Conservation (phyloP, 208 protist species). For the Trypanosomatidae sp. region DNA sequence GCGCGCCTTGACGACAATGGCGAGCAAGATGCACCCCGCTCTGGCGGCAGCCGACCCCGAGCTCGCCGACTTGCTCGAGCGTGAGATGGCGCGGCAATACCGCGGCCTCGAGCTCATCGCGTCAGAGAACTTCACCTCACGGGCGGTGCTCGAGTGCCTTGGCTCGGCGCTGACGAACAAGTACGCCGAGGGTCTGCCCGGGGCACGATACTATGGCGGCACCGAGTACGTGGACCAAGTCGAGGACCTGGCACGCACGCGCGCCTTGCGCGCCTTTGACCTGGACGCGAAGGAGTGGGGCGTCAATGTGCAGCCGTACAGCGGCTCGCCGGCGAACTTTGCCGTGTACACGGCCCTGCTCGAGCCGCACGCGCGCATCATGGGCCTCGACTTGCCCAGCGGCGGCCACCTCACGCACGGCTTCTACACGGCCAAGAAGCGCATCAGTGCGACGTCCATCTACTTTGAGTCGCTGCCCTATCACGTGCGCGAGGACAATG, state of each 20-base stretch:
- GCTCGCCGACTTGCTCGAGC: slow-evolving; percentile 66
- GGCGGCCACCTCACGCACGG: slow-evolving; percentile 97
- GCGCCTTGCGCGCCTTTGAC: slow-evolving; percentile 91
- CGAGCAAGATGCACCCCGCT: background rate
- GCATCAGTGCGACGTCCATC: slow-evolving; percentile 94
- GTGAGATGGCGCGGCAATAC: slow-evolving; percentile 81
- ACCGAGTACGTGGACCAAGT: slow-evolving; percentile 97
- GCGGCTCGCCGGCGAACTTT: slow-evolving; percentile 97
- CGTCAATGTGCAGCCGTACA: slow-evolving; percentile 99
- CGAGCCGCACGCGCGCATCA: slow-evolving; percentile 96
- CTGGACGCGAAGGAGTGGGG: slow-evolving; percentile 94
- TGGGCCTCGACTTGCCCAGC: slow-evolving; percentile 92
- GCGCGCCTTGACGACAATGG: background rate
- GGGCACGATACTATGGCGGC: slow-evolving; percentile 97
- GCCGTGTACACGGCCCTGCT: slow-evolving; percentile 95
- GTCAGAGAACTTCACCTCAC: slow-evolving; percentile 97
- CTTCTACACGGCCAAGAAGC: slow-evolving; percentile 95
- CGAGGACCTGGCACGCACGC: slow-evolving; percentile 87
- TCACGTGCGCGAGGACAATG: slow-evolving; percentile 78
- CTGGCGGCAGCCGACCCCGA: no score
- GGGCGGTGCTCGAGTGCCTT: slow-evolving; percentile 94
- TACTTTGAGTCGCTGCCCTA: slow-evolving; percentile 98
- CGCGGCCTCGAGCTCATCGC: slow-evolving; percentile 86
- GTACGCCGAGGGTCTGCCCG: slow-evolving; percentile 98
- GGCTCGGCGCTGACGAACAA: slow-evolving; percentile 98